Evolutionary conservation across 805 yeast species (phyloP).

Genomic region (Wickerhamiella vanderwaltii): DNA sequence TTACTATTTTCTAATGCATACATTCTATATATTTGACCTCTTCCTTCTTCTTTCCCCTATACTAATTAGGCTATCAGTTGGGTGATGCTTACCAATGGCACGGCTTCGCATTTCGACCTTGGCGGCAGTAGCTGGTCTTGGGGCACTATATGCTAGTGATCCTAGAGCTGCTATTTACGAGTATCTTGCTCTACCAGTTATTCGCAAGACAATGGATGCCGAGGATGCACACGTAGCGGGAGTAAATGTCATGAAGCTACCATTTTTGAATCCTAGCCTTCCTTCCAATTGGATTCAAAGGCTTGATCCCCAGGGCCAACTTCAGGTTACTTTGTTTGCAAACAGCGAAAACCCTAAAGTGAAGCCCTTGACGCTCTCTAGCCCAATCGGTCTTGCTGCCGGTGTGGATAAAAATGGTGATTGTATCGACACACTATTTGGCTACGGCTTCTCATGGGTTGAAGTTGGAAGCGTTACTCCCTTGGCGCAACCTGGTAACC

Average conservation of each 20-base stretch:
- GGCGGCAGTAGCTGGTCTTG: slow-evolving; percentile 3
- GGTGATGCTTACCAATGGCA: no score
- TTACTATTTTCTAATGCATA: no score
- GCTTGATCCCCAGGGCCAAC: slow-evolving; percentile 24
- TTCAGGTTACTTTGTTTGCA: slow-evolving; percentile 23
- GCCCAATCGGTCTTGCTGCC: slow-evolving; percentile 90
- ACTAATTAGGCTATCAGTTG: no score
- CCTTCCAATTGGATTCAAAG: slow-evolving; percentile 21
- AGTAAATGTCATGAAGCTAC: slow-evolving; percentile 47
- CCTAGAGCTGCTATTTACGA: slow-evolving; percentile 77
- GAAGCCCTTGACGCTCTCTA: slow-evolving; percentile 34
- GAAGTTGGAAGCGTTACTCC: slow-evolving; percentile 94
- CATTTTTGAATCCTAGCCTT: slow-evolving; percentile 25
- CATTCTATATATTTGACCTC: no score
- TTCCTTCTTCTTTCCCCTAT: no score
- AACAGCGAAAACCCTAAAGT: slow-evolving; percentile 22
- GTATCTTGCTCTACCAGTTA: slow-evolving; percentile 63
- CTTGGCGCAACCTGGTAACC: slow-evolving; percentile 86
- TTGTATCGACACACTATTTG: slow-evolving; percentile 68
- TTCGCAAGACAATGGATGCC: slow-evolving; percentile 62
- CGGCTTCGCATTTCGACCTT: slow-evolving; percentile 4
- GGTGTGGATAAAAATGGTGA: slow-evolving; percentile 92
- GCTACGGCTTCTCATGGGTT: slow-evolving; percentile 75
- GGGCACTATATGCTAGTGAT: slow-evolving; percentile 42
- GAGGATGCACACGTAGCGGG: slow-evolving; percentile 78